Evolutionary conservation across 257 asterid species (phyloP), one percentile per base, ranked within the genome.

Genomic region (Primulina huaijiensis): DNA sequence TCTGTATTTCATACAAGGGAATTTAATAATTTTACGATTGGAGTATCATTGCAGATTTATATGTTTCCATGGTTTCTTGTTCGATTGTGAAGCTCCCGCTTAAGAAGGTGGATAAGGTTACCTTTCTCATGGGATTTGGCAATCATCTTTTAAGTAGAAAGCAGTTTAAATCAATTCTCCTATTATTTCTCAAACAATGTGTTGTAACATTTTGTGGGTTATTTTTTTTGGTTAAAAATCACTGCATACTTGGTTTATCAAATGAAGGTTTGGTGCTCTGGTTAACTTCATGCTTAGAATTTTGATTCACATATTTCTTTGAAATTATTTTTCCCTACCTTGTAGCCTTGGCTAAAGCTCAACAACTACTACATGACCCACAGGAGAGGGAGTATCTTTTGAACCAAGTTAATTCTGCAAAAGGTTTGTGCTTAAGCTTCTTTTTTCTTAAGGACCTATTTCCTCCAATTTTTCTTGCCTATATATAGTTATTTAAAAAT

Each of bases 271-370:
- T 17, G 33, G 9, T 0, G 21, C 33, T 38, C n/a, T 62, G 56
- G 50, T 27, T 43, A 14, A 25, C 50, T 34, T 40, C 4, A 19
- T 64, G 70, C 64, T 37, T 46, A 35, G 40, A 56, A 69, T n/a
- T 59, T 19, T 70, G 62, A 66, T 53, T 38, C 74, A 37, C 20
- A 46, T 56, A 68, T 56, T 55, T 72, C 31, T 57, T 40, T 78
- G 30, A 67, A 68, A 50, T 64, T 67, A 27, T 70, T 53, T 58
- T 70, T 34, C 16, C 60, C 35, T 64, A 40, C 52, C 75, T 31
- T 80, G 78, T 94, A 90, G 99, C 99, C 6, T 82, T 93, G 72
- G 96, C 96, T 58, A 90, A 89, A 84, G 99, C 99, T 60, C 99
- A 93, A 75, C 96, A 93, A 78, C 11, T 89, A 75, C 72, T 93